These are phyloP conservation scores for Arthrocladium fulminans DNA, from an alignment of 2,329 filamentous ascomycete species.

Conservation along the genomic window DNA sequence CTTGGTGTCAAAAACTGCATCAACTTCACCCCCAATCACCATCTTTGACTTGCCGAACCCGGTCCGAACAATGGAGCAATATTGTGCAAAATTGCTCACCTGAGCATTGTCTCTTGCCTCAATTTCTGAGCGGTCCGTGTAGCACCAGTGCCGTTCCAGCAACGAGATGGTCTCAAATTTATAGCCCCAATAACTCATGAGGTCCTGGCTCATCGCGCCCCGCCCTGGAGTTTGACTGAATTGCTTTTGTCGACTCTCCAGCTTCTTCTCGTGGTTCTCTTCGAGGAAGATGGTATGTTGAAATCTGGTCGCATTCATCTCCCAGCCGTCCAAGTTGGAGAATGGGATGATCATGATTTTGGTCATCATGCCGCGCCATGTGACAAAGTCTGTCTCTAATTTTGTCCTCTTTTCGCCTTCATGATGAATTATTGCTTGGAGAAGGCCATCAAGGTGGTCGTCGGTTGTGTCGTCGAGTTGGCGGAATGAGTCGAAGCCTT, in stretches of 20 bases:
- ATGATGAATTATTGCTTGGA: constrained; percentile 64
- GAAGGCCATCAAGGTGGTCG: constrained; percentile 76
- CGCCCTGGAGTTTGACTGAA: constrained; percentile 40
- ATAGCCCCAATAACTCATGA: constrained; percentile 96
- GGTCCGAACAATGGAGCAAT: constrained; percentile 87
- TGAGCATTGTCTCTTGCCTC: constrained; percentile 61
- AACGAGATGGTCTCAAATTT: constrained; percentile 89
- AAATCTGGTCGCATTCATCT: constrained; percentile 90
- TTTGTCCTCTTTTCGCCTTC: constrained; percentile 61
- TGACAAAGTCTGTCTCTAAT: constrained; percentile 71
- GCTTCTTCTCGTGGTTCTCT: constrained; percentile 71
- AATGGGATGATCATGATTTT: constrained; percentile 88
- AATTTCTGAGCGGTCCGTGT: constrained; percentile 65
- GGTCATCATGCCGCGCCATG: constrained; percentile 98
- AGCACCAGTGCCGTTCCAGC: constrained; percentile 64
- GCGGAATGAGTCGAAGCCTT: constrained; percentile 72
- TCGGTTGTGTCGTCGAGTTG: constrained; percentile 75
- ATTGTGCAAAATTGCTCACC: constrained; percentile 86
- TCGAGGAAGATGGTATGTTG: constrained; percentile 72
- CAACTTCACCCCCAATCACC: constrained; percentile 86
- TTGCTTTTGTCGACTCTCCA: constrained; percentile 53
- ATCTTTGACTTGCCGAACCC: constrained; percentile 68
- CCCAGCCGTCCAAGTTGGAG: constrained; percentile 62
- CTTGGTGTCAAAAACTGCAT: constrained; percentile 86
- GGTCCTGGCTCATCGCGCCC: constrained; percentile 56